Base-by-base conservation (phyloP, 176 grass and related monocot genomes). In the Rhynchospora pubera region DNA sequence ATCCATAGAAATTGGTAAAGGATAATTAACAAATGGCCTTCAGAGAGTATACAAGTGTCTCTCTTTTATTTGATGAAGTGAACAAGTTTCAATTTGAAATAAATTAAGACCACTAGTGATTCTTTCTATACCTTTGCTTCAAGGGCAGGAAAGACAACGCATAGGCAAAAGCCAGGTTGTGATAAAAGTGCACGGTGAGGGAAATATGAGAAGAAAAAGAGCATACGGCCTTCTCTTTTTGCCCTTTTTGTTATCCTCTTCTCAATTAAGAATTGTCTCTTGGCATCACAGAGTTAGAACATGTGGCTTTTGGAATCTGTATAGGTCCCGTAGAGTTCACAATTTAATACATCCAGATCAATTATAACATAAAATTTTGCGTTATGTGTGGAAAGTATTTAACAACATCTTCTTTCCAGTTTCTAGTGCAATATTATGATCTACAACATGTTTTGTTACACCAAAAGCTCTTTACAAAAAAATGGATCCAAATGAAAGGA, bases 191-290 rank as follows among this genome's bases (percentile, higher is more conserved):
- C 79, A 82, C 2, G 34, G 9, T 21, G 66, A 52, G 60, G 59
- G 7, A 82, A 64, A 53, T 82, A 82, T 34, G 11, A 5, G 62
- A 21, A 82, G 61, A 65, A 82, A 82, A 82, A 82, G 79, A 65
- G 79, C 79, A 65, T 82, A 14, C 0, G 77, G 46, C 79, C 79
- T 81, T 62, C 78, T 81, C 62, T 65, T 66, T 64, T 65, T 64
- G 7, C 61, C 13, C 79, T 82, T 82, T 67, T 66, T 82, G 79
- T 82, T 65, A 82, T 82, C 61, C 61, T 82, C 22, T 82, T 21
- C 47, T 56, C 79, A 82, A 82, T 16, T 66, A 64, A 64, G 59
- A 81, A 81, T 64, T 45, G 79, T 57, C 46, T 64, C 11, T 63
- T 81, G 19, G 32, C 77, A 48, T 64, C n/a, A 64, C 57, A 81